Evolutionary conservation across 1,284 basidiomycete species (phyloP).

Genomic region (Austropuccinia psidii): DNA sequence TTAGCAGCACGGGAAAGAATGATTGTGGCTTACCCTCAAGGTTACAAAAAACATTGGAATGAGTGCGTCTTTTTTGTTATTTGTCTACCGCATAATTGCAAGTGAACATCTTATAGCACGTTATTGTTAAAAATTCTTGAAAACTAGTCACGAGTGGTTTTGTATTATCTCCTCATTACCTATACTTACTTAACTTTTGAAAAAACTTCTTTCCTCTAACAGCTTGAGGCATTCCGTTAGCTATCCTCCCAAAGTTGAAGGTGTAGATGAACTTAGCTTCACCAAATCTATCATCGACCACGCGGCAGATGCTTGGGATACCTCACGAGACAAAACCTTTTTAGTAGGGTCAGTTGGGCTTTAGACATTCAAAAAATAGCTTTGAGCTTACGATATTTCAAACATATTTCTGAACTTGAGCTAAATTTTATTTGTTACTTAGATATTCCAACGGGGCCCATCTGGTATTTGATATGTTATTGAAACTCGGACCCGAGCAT

Average conservation of each 20-base stretch:
- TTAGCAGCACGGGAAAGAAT: constrained; percentile 6
- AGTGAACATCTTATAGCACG: neutral
- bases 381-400: too few species aligned
- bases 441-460: constrained; percentile 31
- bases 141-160: neutral
- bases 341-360: too few species aligned
- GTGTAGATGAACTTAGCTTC: constrained; percentile 27
- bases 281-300: constrained; percentile 26
- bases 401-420: too few species aligned
- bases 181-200: neutral
- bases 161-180: too few species aligned
- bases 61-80: constrained; percentile 1
- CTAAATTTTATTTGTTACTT: too few species aligned
- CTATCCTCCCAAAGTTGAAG: constrained; percentile 22
- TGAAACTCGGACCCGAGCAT: constrained; percentile 23
- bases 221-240: constrained; percentile 10
- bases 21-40: constrained; percentile 28
- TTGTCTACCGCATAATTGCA: neutral
- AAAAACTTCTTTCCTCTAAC: neutral
- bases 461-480: constrained; percentile 14
- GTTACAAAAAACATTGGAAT: constrained; percentile 33
- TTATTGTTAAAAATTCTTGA: neutral
- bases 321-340: constrained; percentile 6
- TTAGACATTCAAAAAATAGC: too few species aligned
- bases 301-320: constrained; percentile 16